Percentiles rank a stretch among this genome's conserved stretches.
These are phyloP conservation scores for Datisca glomerata DNA, from an alignment of 306 rosid genomes.

Conservation along the genomic window DNA sequence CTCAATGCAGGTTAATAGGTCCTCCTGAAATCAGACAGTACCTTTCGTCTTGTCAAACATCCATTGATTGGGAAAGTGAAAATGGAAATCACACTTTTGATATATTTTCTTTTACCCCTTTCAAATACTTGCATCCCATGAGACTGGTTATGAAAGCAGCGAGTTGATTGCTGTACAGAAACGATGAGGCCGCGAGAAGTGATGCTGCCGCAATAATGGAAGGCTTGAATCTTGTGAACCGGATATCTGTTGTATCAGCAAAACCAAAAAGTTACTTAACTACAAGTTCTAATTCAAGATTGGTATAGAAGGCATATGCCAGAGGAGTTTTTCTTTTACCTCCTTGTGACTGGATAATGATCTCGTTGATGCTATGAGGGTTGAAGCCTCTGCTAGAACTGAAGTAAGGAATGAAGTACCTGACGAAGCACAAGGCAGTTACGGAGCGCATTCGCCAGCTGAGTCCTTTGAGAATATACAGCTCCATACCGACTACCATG, in stretches of 20 bases:
- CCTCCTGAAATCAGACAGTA: background rate
- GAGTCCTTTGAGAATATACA: constrained; percentile 2
- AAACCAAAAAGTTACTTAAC: background rate
- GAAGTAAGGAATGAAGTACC: background rate
- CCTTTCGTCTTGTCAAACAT: background rate
- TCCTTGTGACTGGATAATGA: constrained; percentile 7
- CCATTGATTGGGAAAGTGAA: background rate
- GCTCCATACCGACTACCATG: background rate
- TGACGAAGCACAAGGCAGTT: constrained; percentile 5
- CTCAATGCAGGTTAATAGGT: background rate
- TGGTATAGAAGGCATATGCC: too few relatives aligned
- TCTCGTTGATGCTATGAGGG: background rate
- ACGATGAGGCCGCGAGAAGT: constrained; percentile 6
- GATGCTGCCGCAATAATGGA: constrained; percentile 9
- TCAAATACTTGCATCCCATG: background rate
- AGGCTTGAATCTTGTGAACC: background rate
- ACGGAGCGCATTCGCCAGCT: background rate
- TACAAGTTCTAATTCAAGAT: too few relatives aligned
- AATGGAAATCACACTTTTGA: background rate
- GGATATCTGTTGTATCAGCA: background rate
- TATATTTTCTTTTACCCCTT: background rate
- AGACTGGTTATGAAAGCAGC: background rate
- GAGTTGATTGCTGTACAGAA: background rate
- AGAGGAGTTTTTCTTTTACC: background rate
- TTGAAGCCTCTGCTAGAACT: background rate